Base-by-base conservation (phyloP, 2,329 filamentous ascomycete species). In the Lasiodiplodia sp. region DNA sequence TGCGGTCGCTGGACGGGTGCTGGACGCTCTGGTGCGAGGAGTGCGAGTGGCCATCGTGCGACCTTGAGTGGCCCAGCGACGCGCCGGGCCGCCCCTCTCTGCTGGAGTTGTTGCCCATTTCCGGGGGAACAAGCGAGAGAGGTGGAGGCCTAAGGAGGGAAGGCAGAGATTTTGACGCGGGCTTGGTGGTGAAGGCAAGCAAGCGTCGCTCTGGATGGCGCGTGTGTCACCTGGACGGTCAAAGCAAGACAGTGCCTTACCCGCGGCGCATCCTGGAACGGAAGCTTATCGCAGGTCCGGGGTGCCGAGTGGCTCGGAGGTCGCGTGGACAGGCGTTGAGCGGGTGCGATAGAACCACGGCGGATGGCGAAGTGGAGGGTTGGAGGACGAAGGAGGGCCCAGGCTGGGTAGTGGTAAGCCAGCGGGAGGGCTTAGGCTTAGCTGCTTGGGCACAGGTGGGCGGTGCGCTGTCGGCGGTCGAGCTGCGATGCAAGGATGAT, bases 41-140 rank as follows among this genome's bases (percentile, higher is more conserved):
- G 75, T 77, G 70, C 75, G 77, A 60, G 37, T 76, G 76, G 40
- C 78, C 77, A 52, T 64, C 60, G 60, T 64, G 60, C 31, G 60
- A 64, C 25, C 60, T n/a, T 51, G 76, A 75, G 31, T 78, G 76
- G 62, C 77, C 76, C 57, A 75, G 71, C 49, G 76, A 73, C 47
- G 77, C 73, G 40, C 66, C 71, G n/a, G 79, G 76, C 28, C 79
- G 80, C 63, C 80, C 73, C 72, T 85, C 83, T 74, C 83, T 84
- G 70, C 78, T 82, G 68, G 83, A 81, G 74, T 79, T 84, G 76
- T 84, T 85, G 52, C 83, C 83, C 83, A 85, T 82, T 49, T 58
- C 74, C 69, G 25, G 21, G 40, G 51, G 23, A 11, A 37, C 44
- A 21, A 37, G 44, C 28, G 8, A n/a, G 44, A 7, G 7, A 10